Conservation (phyloP, 768 basidiomycete genomes). For the Serendipita sp. region DNA sequence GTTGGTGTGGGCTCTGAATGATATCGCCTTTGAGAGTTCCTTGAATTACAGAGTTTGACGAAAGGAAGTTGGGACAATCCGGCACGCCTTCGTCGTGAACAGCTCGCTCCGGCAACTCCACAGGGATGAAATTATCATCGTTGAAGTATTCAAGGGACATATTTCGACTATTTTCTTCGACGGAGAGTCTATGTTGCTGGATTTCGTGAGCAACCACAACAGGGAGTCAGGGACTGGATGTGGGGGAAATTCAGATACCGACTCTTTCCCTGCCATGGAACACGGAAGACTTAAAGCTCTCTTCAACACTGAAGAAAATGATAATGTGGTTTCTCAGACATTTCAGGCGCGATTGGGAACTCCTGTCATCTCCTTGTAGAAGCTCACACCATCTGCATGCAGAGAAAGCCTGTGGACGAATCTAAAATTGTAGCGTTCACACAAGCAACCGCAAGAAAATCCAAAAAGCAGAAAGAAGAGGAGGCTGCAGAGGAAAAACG, state of each 20-base stretch:
- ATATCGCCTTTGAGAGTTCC: neutral
- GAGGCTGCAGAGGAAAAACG: slow-evolving; percentile 86
- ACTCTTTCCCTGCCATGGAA: neutral
- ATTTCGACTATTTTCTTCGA: neutral
- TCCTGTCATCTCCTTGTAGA: neutral
- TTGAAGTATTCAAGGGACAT: too few species aligned
- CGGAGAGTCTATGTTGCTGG: neutral
- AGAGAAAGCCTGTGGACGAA: slow-evolving; percentile 5
- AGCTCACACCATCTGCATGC: neutral
- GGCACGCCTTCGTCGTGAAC: too few species aligned
- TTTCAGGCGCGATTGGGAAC: slow-evolving; percentile 2
- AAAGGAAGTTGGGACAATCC: neutral
- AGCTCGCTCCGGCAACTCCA: neutral
- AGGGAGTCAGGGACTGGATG: neutral
- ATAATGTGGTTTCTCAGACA: neutral
- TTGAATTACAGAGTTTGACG: neutral
- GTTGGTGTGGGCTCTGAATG: neutral
- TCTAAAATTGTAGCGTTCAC: slow-evolving; percentile 4
- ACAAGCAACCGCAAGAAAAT: slow-evolving; percentile 52
- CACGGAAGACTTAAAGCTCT: slow-evolving; percentile 1
- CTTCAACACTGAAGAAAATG: neutral
- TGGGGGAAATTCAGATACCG: neutral
- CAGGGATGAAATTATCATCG: neutral
- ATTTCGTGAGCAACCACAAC: neutral
- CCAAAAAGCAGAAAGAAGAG: slow-evolving; percentile 79